Base-by-base conservation (phyloP, 208 protist genomes). In the Acanthamoeba culbertsoni region DNA sequence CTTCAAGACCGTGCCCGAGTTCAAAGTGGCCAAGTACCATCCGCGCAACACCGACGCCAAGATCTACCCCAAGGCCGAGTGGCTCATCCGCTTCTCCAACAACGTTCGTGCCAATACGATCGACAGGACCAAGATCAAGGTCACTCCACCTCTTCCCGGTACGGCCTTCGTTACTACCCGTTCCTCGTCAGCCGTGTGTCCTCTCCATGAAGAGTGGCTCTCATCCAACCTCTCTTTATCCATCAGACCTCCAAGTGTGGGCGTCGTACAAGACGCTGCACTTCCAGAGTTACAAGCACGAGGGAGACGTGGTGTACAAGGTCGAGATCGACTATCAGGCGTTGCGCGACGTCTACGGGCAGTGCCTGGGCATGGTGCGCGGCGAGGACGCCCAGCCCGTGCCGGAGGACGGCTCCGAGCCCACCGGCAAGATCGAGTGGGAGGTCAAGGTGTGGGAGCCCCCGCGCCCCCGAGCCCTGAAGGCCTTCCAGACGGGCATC, bases 381-480 rank as follows among this genome's bases (percentile, higher is more conserved):
- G 88, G 48, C 35, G 62, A 59, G 23, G 88, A 93, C 46, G 88
- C 55, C 55, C 48, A 12, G 35, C 51, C 46, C 33, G 51, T 65
- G 20, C 43, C 48, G 3, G 88, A 93, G 35, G 88, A 93, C 10
- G 68, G 57, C 16, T 63, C 42, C 14, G 68, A 79, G 6, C 65
- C 40, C 10, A 28, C 12, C 23, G 68, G 40, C n/a, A 62, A 48
- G 35, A 93, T 93, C 45, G 88, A 82, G 37, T 93, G 88, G 88
- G 88, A 93, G 88, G 88, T 93, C 43, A 93, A 79, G 68, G 88
- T 93, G 16, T 93, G 88, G 88, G 88, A 93, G 57, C 88, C 88
- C 31, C 88, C 88, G 46, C 28, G 42, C 5, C 88, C 88, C 26
- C 88, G 88, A 3, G 88, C 88, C 14, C 59, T 93, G 45, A 93